These are phyloP conservation scores for Hydrangea macrophylla DNA, from an alignment of 148 eudicot species.

Conservation along the genomic window DNA sequence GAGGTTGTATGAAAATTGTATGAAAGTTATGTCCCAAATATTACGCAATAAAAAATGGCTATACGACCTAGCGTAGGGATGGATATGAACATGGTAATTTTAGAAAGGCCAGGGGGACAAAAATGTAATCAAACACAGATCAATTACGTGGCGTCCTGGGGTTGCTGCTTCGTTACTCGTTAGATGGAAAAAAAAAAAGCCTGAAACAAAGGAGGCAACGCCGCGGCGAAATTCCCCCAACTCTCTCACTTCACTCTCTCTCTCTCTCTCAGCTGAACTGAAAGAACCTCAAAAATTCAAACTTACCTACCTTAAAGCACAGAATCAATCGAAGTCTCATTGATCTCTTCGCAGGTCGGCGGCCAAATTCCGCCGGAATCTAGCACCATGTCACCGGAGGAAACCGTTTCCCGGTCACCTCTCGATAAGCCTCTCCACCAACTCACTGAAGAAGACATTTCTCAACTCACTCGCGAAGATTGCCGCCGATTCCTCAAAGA, in stretches of 20 bases:
- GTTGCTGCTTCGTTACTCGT: slow-evolving; percentile 23
- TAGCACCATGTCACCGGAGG: slow-evolving; percentile 41
- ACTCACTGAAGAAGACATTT: slow-evolving; percentile 95
- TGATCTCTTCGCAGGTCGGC: neutral
- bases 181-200: neutral
- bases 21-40: too few species aligned
- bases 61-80: too few species aligned
- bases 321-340: neutral
- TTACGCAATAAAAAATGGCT: too few species aligned
- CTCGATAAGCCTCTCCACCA: slow-evolving; percentile 71
- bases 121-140: slow-evolving; percentile 3
- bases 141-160: slow-evolving; percentile 40
- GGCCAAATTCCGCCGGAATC: slow-evolving; percentile 27
- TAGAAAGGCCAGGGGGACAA: neutral
- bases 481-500: slow-evolving; percentile 93
- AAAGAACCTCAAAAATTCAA: neutral
- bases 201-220: slow-evolving; percentile 27
- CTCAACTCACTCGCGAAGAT: slow-evolving; percentile 97
- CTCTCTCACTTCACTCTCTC: neutral
- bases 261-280: neutral
- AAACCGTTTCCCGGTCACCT: slow-evolving; percentile 31
- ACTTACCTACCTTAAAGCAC: neutral
- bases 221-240: slow-evolving; percentile 21
- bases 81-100: neutral
- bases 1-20: too few species aligned